Evolutionary conservation across 768 basidiomycete genomes (phyloP).

Genomic region (Calocera cornea): DNA sequence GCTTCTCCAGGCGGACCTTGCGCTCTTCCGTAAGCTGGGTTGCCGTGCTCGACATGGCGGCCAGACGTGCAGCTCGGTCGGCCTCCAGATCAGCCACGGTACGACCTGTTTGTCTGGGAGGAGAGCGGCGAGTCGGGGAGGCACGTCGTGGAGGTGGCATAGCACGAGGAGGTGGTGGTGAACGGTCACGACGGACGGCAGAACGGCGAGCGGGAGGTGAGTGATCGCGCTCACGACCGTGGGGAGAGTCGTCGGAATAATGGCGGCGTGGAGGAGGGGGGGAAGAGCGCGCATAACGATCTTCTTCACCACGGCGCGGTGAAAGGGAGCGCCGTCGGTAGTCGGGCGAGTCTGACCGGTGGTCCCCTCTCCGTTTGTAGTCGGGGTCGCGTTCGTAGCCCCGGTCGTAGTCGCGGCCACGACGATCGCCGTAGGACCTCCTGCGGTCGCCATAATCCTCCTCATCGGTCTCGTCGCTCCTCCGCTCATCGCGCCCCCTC

Average conservation of each 20-base stretch:
- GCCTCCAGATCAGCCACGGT: slow-evolving; percentile 25
- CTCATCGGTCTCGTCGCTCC: slow-evolving; percentile 22
- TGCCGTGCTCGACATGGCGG: slow-evolving; percentile 75
- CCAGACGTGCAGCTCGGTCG: slow-evolving; percentile 72
- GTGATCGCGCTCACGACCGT: background rate
- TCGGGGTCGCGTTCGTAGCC: slow-evolving; percentile 24
- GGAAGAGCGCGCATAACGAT: slow-evolving; percentile 6
- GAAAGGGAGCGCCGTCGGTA: slow-evolving; percentile 37
- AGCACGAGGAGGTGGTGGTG: slow-evolving; percentile 20
- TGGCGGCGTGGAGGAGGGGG: background rate
- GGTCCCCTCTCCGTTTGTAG: background rate
- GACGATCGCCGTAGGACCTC: slow-evolving; percentile 17
- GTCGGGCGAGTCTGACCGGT: slow-evolving; percentile 26
- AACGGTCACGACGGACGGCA: slow-evolving; percentile 19
- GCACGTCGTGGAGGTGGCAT: slow-evolving; percentile 26
- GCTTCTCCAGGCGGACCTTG: slow-evolving; percentile 49
- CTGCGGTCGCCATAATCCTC: slow-evolving; percentile 18
- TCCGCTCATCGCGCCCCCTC: slow-evolving; percentile 21
- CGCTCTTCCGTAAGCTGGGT: slow-evolving; percentile 51
- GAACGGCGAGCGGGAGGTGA: slow-evolving; percentile 12
- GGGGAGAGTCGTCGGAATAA: slow-evolving; percentile 5
- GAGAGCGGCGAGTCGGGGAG: slow-evolving; percentile 25
- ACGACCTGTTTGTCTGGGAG: slow-evolving; percentile 22
- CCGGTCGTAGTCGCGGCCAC: slow-evolving; percentile 4
- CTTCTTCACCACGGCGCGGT: slow-evolving; percentile 20